phyloP scores from a whole-genome alignment of 768 basidiomycete species.

The Coprinopsis cinerea region DNA sequence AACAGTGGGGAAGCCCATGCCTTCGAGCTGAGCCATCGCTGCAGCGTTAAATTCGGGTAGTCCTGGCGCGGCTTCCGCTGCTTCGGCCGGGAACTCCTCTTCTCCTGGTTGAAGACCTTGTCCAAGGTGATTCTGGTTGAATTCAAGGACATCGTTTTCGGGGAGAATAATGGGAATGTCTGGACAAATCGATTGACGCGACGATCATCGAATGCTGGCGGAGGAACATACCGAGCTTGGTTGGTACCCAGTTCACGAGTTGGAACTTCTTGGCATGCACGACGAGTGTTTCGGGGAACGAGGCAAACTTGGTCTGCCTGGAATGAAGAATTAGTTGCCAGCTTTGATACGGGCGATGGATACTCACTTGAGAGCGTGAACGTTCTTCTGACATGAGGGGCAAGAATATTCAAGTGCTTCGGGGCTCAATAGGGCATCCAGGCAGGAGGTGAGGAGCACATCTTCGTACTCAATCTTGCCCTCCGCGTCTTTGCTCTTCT shows the following conservation, averaged over 20 bases:
- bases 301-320: conserved; percentile 72
- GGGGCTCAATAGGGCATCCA: conserved; percentile 49
- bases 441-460: conserved; percentile 54
- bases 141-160: conserved; percentile 44
- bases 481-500: conserved; percentile 48
- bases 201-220: too few relatives aligned
- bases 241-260: conserved; percentile 93
- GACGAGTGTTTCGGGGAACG: conserved; percentile 84
- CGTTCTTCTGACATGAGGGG: conserved; percentile 62
- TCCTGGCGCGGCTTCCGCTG: conserved; percentile 19
- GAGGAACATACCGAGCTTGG: conserved; percentile 78
- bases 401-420: conserved; percentile 82
- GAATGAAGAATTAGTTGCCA: not conserved
- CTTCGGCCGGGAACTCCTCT: conserved; percentile 57
- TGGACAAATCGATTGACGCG: too few relatives aligned
- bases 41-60: conserved; percentile 67
- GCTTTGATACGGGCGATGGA: not conserved
- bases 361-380: conserved; percentile 67
- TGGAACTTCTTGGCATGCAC: conserved; percentile 93
- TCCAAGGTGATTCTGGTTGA: conserved; percentile 59
- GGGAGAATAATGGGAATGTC: conserved; percentile 85
- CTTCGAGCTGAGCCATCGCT: conserved; percentile 71
- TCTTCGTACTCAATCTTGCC: conserved; percentile 60
- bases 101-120: conserved; percentile 68
- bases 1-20: conserved; percentile 86